Evolutionary conservation across 2,329 filamentous ascomycete species (phyloP), one percentile per base, ranked within the genome.

Genomic region (Xylaria sp.): DNA sequence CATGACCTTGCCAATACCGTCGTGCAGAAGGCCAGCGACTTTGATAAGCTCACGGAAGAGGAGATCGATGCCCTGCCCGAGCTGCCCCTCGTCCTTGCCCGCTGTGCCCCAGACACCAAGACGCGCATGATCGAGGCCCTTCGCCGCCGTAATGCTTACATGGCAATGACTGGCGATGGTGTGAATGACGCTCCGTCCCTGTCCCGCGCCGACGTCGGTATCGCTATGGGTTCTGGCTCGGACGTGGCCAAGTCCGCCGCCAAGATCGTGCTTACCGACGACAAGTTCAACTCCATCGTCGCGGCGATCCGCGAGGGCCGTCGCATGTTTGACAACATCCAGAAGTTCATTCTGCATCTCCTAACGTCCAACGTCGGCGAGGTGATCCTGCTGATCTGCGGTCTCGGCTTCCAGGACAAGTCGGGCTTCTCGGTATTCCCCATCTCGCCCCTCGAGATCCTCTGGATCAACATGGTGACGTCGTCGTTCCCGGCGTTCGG

Each of bases 381-480:
- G 68, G 92, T 92, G 7, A 86, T 90, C 57, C 86, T 91, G 1
- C 78, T 96, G 16, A 84, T 96, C 21, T 86, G 91, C 38, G 92
- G 92, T 48, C 83, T 96, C 3, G 88, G 80, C 0, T 95, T 96
- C 76, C 89, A 91, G 65, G 92, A 96, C 67, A 62, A 72, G 2
- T 76, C 78, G 8, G 81, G 83, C 7, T 81, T 90, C 56, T 94
- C 91, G 0, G 91, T 96, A 8, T 96, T 95, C 71, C 92, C 91
- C 4, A 83, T 96, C 41, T 86, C 90, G 0, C 91, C 92, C 0
- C 85, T 96, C 9, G 87, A 96, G 65, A 93, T 96, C 59, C 82
- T 96, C 54, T 96, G 91, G 91, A 91, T 96, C 71, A 96, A 96
- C 72, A 93, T 96, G 89, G 83, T 94, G 50, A 96, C 92, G 0